A percentile compares a stretch with the other conserved stretches of the same genome.
Conservation (phyloP, 805 yeast genomes). For the Candida stauntonica region DNA sequence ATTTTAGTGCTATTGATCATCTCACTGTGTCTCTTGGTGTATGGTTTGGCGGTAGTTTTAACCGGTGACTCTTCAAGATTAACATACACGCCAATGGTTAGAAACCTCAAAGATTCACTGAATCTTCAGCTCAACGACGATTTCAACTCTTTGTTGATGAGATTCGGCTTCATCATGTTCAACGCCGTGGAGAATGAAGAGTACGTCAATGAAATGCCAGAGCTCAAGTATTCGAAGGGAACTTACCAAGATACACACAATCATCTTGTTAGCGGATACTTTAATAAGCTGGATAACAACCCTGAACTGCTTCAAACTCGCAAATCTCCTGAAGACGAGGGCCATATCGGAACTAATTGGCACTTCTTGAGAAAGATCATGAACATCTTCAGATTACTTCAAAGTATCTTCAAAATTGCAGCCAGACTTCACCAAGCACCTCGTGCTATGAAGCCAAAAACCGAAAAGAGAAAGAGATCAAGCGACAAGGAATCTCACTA, state of each 20-base stretch:
- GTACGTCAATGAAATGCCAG: constrained; percentile 54
- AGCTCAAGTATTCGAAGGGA: constrained; percentile 41
- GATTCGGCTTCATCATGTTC: constrained; percentile 57
- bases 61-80: constrained; percentile 38
- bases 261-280: constrained; percentile 21
- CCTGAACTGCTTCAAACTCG: constrained; percentile 12
- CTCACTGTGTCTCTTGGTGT: constrained; percentile 47
- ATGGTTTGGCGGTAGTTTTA: constrained; percentile 54
- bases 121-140: constrained; percentile 48
- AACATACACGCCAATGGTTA: constrained; percentile 33
- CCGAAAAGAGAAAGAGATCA: not conserved
- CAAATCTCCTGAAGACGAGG: not conserved
- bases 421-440: constrained; percentile 5
- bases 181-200: constrained; percentile 66
- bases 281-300: constrained; percentile 24
- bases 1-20: constrained; percentile 48
- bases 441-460: not conserved
- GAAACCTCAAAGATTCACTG: constrained; percentile 36
- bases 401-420: constrained; percentile 6
- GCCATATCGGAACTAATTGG: constrained; percentile 10
- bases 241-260: constrained; percentile 49
- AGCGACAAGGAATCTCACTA: not conserved
- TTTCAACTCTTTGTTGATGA: constrained; percentile 57
- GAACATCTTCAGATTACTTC: constrained; percentile 12
- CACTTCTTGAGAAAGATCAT: constrained; percentile 10